phyloP scores from a whole-genome alignment of 2,329 filamentous ascomycete species.

The Scedosporium apiospermum region DNA sequence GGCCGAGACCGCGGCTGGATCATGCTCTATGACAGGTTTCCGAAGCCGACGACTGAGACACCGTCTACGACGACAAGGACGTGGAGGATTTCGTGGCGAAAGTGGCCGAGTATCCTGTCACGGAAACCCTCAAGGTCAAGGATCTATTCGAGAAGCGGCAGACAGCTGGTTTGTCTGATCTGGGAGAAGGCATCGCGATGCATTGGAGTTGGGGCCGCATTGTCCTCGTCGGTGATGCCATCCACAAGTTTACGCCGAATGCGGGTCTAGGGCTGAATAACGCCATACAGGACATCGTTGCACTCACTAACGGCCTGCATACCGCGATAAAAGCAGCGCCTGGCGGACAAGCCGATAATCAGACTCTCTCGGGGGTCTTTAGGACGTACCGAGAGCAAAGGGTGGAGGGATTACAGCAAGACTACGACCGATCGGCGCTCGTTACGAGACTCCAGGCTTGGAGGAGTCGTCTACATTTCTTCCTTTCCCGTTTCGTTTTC shows the following conservation, averaged over 20 bases:
- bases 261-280: background rate
- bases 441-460: background rate
- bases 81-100: background rate
- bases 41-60: background rate
- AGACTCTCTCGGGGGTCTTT: background rate
- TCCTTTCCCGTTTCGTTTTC: background rate
- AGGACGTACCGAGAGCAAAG: background rate
- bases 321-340: background rate
- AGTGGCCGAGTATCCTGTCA: background rate
- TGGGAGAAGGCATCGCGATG: background rate
- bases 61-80: background rate
- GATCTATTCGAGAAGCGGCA: background rate
- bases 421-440: background rate
- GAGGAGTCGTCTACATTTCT: background rate
- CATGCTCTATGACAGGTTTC: background rate
- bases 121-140: background rate
- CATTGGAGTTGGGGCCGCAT: background rate
- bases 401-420: background rate
- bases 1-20: background rate
- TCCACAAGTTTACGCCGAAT: background rate
- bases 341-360: background rate
- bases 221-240: background rate
- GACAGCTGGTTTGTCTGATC: background rate
- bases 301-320: background rate
- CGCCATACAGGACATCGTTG: background rate